phyloP scores from a whole-genome alignment of 176 grass and related monocot species.

The Poa pratensis region DNA sequence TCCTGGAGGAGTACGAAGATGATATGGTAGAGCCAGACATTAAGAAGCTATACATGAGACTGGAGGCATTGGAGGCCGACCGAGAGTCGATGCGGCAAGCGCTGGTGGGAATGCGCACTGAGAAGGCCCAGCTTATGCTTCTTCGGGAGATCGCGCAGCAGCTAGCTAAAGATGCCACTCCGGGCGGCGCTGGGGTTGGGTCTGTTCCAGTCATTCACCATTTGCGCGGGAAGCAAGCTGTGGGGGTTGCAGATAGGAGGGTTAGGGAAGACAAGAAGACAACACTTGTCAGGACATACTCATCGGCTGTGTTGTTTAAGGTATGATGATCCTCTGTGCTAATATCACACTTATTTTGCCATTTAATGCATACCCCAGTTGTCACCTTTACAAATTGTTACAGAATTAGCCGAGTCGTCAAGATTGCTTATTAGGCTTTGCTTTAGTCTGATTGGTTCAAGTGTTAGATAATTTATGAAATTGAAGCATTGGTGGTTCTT shows the following conservation, averaged over 20 bases:
- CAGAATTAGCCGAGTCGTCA: neutral
- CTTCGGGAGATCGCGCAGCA: conserved; percentile 92
- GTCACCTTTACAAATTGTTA: conserved; percentile 15
- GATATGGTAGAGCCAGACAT: conserved; percentile 66
- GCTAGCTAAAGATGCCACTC: conserved; percentile 65
- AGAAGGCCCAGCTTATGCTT: conserved; percentile 87
- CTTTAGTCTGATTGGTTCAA: neutral
- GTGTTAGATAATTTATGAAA: neutral
- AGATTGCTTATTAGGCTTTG: neutral
- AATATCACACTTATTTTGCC: neutral
- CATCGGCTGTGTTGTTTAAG: conserved; percentile 60
- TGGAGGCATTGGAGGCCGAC: conserved; percentile 87
- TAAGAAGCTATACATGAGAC: conserved; percentile 81
- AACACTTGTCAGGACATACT: conserved; percentile 40
- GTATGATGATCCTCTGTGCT: conserved; percentile 48
- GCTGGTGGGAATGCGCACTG: conserved; percentile 80
- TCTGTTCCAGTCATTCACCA: conserved; percentile 9
- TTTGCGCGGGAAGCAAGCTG: conserved; percentile 20
- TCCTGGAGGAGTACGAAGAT: conserved; percentile 39
- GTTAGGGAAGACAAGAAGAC: conserved; percentile 49
- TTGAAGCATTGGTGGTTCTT: conserved; percentile 15
- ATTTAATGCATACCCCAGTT: conserved; percentile 30
- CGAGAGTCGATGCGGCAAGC: conserved; percentile 93
- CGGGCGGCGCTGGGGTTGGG: conserved; percentile 28
- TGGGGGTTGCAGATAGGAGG: conserved; percentile 45